Evolutionary conservation across 2,329 filamentous ascomycete species (phyloP), one percentile per base, ranked within the genome.

Genomic region (Talaromyces sp.): DNA sequence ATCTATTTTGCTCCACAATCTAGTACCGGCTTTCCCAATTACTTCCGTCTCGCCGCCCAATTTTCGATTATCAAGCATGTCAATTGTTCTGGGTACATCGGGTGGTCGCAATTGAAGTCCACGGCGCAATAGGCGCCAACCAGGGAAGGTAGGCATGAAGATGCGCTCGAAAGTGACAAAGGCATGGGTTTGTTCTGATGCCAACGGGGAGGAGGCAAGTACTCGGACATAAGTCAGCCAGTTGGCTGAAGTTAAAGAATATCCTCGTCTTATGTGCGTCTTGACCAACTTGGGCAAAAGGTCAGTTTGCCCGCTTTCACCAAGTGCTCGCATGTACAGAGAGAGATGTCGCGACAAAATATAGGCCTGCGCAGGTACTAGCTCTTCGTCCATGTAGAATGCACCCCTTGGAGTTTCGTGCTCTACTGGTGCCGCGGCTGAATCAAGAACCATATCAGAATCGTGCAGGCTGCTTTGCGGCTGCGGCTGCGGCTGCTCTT

Each of bases 221-320:
- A 81, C 75, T 67, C 88, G 85, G 59, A 96, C 82, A 64, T 90
- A 87, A 56, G 83, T 80, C 70, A 96, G 94, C 91, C 91, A 96
- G 66, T 90, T 92, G 67, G 82, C 83, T 70, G 84, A 87, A 68
- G 91, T 88, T 60, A 97, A 75, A 29, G 79, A 77, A 77, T 93
- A 97, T 11, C 92, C 93, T 46, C 82, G 80, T 1, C 72, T 70
- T 9, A 84, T 77, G 11, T 92, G 77, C n/a, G 81, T 73, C 24
- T 79, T 72, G 29, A 92, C 72, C 17, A 83, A 74, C 8, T 75
- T 61, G 5, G 79, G 69, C 12, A 90, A 76, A 21, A 78, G 80
- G 11, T 74, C 69, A 7, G 85, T 74, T 54, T 84, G 79, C 61
- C 84, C 83, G 59, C 85, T 83, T 26, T 67, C 68, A 32, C 77